Evolutionary conservation across 2,329 filamentous ascomycete species (phyloP), one percentile per base, ranked within the genome.

Genomic region (Gnomoniopsis smithogilvyi): DNA sequence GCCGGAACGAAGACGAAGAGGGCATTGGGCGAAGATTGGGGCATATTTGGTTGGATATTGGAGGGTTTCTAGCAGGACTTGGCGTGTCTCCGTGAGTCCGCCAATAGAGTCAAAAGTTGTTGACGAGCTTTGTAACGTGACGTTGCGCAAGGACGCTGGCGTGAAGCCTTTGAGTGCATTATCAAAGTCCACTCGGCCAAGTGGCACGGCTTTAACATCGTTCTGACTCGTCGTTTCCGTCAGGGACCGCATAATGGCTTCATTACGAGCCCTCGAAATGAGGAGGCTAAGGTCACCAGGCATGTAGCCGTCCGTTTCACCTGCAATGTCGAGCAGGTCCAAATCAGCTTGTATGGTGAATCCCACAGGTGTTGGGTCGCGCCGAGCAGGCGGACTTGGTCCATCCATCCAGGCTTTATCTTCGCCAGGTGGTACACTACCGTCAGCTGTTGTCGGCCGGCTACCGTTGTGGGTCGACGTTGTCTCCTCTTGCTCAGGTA

Each of bases 11-110:
- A 99, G 81, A n/a, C 95, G 90, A 0, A 99, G 83, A 3, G 95
- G 95, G 66, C 95, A 99, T 69, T 96, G 91, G 3, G 93, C 92
- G 69, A 99, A 99, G 64, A 99, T 97, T 1, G 95, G 95, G 0
- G 95, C 95, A 70, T 99, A 99, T 61, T 95, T 96, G 1, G 96
- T 99, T 0, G 95, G 95, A 69, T 99, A 99, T 70, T 97, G 91
- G 3, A 99, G 79, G 0, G 95, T 99, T 74, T 99, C 95, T 10
- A 99, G 82, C 3, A 99, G 82, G n/a, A 91, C 92, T 66, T 93
- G 89, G 3, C 96, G 87, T 1, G 95, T 99, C 67, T 91, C 86
- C 47, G 86, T 84, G 4, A 99, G 79, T 17, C 95, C 95, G 51
- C 95, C 95, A 62, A 99, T 98, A 0, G 91, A 91, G 63, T 90